Conservation (phyloP, 2,329 filamentous ascomycete genomes). For the Peltaster fructicola region DNA sequence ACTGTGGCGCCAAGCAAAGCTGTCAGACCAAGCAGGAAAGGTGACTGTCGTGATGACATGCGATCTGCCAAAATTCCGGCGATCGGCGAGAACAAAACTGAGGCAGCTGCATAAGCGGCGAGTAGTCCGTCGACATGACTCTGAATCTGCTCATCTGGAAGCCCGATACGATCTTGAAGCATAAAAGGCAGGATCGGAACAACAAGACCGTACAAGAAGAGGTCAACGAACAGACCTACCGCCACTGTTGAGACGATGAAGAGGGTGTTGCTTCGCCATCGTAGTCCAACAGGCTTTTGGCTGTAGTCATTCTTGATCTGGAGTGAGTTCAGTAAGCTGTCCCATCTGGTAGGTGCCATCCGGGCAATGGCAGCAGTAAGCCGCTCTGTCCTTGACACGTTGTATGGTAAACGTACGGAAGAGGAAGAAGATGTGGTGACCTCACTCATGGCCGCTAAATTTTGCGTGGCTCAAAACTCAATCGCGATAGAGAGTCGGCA, state of each 20-base stretch:
- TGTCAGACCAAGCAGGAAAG: constrained; percentile 39
- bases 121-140: constrained; percentile 35
- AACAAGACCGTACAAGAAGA: constrained; percentile 42
- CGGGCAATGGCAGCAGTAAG: too few species aligned
- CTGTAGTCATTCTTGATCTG: constrained; percentile 19
- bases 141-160: constrained; percentile 34
- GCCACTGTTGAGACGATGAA: constrained; percentile 43
- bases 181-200: constrained; percentile 42
- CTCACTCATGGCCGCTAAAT: too few species aligned
- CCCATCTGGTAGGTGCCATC: too few species aligned
- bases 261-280: constrained; percentile 39
- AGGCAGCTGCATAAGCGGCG: constrained; percentile 36
- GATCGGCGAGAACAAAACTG: constrained; percentile 32
- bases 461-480: too few species aligned
- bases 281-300: constrained; percentile 20
- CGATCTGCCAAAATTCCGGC: constrained; percentile 39
- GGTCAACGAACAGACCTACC: constrained; percentile 38
- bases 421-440: too few species aligned
- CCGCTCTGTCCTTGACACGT: too few species aligned
- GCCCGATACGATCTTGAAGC: constrained; percentile 31
- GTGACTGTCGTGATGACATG: constrained; percentile 33
- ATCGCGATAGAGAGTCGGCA: too few species aligned
- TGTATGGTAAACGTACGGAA: too few species aligned
- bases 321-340: constrained; percentile 18
- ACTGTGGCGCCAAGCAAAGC: constrained; percentile 37